Evolutionary conservation across 2,329 filamentous ascomycete species (phyloP).

Genomic region (Ascosphaera apis): DNA sequence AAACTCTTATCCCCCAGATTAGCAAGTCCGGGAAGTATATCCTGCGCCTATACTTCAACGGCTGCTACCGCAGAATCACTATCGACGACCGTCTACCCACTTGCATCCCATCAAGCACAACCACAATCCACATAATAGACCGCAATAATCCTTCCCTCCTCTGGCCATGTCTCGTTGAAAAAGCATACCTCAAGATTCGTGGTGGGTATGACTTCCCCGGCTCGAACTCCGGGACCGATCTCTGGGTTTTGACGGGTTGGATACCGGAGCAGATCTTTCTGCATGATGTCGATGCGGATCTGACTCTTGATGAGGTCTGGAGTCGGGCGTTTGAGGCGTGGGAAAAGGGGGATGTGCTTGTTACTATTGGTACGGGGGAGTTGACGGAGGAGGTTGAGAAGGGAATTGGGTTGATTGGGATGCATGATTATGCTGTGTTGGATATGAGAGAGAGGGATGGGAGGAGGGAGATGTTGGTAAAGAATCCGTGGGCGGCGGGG

Average conservation of each 20-base stretch:
- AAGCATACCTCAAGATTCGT: constrained; percentile 84
- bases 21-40: constrained; percentile 77
- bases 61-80: constrained; percentile 63
- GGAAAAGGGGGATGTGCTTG: constrained; percentile 52
- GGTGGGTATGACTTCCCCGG: constrained; percentile 96
- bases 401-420: constrained; percentile 57
- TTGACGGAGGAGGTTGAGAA: constrained; percentile 56
- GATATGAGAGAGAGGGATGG: constrained; percentile 44
- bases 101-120: constrained; percentile 31
- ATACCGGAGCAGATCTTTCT: constrained; percentile 89
- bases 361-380: constrained; percentile 76
- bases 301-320: constrained; percentile 59
- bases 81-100: constrained; percentile 75
- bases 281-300: constrained; percentile 46
- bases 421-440: constrained; percentile 86
- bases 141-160: constrained; percentile 57
- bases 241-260: constrained; percentile 87
- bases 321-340: constrained; percentile 51
- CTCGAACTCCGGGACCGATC: constrained; percentile 86
- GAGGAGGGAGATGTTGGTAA: constrained; percentile 52
- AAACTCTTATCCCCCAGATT: constrained; percentile 28
- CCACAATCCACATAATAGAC: constrained; percentile 68
- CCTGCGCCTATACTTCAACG: constrained; percentile 86
- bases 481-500: constrained; percentile 88
- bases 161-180: constrained; percentile 86